phyloP scores from a whole-genome alignment of 129 eudicot genomes.

The Artemisia annua region DNA sequence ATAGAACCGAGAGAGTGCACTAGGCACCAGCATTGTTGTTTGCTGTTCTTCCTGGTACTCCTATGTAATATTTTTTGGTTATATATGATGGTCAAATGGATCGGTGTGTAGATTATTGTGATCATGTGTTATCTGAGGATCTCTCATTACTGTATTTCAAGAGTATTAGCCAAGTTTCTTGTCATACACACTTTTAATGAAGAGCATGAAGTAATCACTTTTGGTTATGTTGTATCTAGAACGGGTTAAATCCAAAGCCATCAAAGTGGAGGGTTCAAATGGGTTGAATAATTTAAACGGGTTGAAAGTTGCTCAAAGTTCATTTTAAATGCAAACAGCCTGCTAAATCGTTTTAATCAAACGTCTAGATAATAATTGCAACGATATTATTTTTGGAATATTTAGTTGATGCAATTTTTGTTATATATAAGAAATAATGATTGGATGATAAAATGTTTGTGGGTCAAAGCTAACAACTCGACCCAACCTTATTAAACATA shows the following conservation, averaged over 20 bases:
- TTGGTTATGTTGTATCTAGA: not conserved
- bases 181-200: not conserved
- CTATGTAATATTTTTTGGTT: not conserved
- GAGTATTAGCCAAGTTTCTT: conserved; percentile 8
- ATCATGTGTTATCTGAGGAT: conserved; percentile 5
- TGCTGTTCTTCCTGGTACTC: conserved; percentile 2
- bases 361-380: not conserved
- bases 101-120: conserved; percentile 3
- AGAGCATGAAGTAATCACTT: not conserved
- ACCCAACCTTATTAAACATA: not conserved
- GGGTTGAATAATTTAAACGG: not conserved
- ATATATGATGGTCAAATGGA: not conserved
- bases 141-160: not conserved
- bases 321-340: not conserved
- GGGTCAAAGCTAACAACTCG: not conserved
- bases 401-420: too few relatives aligned
- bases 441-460: not conserved
- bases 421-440: too few relatives aligned
- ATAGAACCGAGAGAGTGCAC: conserved; percentile 1
- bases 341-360: not conserved
- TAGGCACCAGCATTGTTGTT: not conserved
- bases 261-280: not conserved
- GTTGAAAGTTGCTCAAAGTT: not conserved
- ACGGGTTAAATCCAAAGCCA: not conserved
- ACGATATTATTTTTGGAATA: not conserved